Evolutionary conservation across 768 basidiomycete genomes (phyloP), one percentile per base, ranked within the genome.

Genomic region (Rhizopogon vinicolor): DNA sequence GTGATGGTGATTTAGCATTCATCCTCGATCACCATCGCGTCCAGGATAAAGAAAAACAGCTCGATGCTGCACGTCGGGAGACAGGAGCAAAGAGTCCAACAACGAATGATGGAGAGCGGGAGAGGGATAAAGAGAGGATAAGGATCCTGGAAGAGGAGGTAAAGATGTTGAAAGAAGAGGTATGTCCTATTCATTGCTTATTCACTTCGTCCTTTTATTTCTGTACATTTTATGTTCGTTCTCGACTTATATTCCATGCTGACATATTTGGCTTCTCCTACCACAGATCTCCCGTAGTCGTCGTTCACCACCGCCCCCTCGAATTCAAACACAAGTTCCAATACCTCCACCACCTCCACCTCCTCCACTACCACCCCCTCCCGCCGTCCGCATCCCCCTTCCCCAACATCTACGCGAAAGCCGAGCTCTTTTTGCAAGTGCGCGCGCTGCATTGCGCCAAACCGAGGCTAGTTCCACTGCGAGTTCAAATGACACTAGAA

Each of bases 361-460:
- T 3, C 67, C 76, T 16, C 70, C 75, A 1, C 68, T 64, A 0
- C 71, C 71, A 0, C 63, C 63, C 0, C 61, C 69, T 3, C 43
- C 71, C 29, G 62, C 73, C 14, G 60, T 71, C 25, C 70, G 65
- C 33, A 70, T 69, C 25, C 70, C 44, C 33, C 48, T 49, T 19
- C 48, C 31, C 37, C 35, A 7, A 16, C 35, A 25, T 37, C 35
- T 49, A 3, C 18, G 13, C 14, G 35, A 49, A 37, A 49, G 9
- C 37, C 59, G 65, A 0, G 43, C 65, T 8, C 75, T 85, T 41
- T 86, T 89, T 53, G 72, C 77, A 3, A 73, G 77, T 22, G 84
- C 81, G 3, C 84, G 89, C 3, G 85, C 89, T n/a, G 74, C 81
- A 13, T 75, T 91, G 19, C 86, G 84, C 50, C 86, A 85, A 0